phyloP scores from a whole-genome alignment of 2,329 filamentous ascomycete species.

The Aspergillus spinulosporus region DNA sequence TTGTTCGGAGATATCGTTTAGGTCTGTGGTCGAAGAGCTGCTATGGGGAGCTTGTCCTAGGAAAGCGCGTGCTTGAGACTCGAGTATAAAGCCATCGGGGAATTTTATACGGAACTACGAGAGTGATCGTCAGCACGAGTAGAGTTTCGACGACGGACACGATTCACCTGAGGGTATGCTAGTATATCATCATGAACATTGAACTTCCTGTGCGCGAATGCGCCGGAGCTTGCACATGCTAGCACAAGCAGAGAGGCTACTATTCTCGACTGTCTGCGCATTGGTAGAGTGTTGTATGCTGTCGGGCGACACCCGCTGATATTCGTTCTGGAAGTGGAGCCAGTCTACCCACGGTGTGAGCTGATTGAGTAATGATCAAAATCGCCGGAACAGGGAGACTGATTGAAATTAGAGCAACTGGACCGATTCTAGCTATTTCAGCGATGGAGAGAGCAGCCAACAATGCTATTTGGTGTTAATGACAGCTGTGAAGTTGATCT shows the following conservation, averaged over 20 bases:
- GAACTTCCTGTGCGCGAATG: constrained; percentile 63
- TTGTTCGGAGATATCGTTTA: constrained; percentile 27
- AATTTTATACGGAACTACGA: constrained; percentile 76
- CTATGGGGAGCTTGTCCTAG: constrained; percentile 27
- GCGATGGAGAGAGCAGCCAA: neutral
- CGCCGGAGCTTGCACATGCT: constrained; percentile 34
- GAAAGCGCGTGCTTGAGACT: constrained; percentile 67
- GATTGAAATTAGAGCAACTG: neutral
- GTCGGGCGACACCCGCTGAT: neutral
- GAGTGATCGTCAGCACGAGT: neutral
- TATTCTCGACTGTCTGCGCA: constrained; percentile 27
- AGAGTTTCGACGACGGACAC: neutral
- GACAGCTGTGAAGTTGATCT: constrained; percentile 17
- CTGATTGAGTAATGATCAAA: neutral
- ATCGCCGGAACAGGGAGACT: neutral
- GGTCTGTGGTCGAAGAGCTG: constrained; percentile 9
- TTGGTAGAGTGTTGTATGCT: constrained; percentile 15
- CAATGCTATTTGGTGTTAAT: constrained; percentile 4
- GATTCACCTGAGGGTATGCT: constrained; percentile 76
- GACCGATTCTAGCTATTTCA: neutral
- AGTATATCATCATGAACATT: constrained; percentile 86
- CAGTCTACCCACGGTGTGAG: neutral
- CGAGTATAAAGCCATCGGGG: constrained; percentile 69
- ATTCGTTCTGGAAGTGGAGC: neutral
- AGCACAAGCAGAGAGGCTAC: constrained; percentile 35